phyloP scores from a whole-genome alignment of 495 filamentous ascomycete species.

The Cairneyella variabilis region DNA sequence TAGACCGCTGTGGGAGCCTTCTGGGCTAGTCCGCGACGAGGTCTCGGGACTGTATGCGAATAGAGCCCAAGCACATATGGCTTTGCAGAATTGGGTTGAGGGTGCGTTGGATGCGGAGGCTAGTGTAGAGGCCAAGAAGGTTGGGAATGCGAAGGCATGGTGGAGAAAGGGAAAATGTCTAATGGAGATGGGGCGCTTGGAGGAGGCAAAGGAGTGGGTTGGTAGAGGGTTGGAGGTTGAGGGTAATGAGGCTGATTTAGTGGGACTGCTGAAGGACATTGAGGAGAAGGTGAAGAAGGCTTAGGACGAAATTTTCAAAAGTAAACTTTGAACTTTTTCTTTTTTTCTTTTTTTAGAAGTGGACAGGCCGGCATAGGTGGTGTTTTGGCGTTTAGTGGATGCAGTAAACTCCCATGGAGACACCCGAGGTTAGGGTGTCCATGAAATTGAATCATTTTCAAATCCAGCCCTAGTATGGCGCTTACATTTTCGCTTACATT shows the following conservation, averaged over 20 bases:
- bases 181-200: constrained; percentile 83
- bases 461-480: not conserved
- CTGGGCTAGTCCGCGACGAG: constrained; percentile 77
- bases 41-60: constrained; percentile 74
- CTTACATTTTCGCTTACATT: not conserved
- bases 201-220: constrained; percentile 77
- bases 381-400: not conserved
- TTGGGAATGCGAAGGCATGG: constrained; percentile 91
- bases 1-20: constrained; percentile 84
- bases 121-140: constrained; percentile 83
- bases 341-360: not conserved
- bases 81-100: constrained; percentile 72
- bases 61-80: constrained; percentile 88
- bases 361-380: not conserved
- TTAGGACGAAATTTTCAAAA: too few relatives aligned
- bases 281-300: constrained; percentile 37
- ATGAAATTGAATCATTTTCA: not conserved
- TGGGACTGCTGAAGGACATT: constrained; percentile 66
- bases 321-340: not conserved
- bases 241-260: constrained; percentile 68
- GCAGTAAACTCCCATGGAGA: not conserved
- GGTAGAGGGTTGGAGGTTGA: constrained; percentile 76
- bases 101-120: constrained; percentile 77
- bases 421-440: not conserved
- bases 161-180: constrained; percentile 80